Evolutionary conservation across 2,329 filamentous ascomycete genomes (phyloP).

Genomic region (Helotiales sp.): DNA sequence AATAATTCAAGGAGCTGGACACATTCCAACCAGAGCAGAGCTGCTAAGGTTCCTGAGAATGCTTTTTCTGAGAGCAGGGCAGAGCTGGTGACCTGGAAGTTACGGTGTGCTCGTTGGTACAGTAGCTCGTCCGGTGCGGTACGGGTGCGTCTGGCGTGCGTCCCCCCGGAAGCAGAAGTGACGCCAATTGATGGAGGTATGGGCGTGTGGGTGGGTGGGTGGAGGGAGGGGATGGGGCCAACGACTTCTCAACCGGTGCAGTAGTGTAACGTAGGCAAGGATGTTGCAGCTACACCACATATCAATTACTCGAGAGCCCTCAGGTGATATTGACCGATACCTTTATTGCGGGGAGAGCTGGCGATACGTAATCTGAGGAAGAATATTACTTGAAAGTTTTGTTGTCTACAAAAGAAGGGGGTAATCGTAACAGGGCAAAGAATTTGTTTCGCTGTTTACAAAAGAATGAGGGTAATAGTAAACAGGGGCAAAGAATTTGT

Average conservation of each 20-base stretch:
- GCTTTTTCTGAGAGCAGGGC: neutral
- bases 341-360: neutral
- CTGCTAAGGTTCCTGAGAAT: neutral
- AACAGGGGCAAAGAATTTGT: neutral
- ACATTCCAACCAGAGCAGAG: constrained; percentile 12
- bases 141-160: neutral
- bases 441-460: constrained; percentile 4
- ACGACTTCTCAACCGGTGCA: neutral
- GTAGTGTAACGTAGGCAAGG: neutral
- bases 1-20: constrained; percentile 7
- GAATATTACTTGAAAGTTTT: constrained; percentile 7
- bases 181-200: constrained; percentile 12
- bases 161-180: constrained; percentile 4
- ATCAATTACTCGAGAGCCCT: neutral
- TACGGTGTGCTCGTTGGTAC: constrained; percentile 18
- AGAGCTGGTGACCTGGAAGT: constrained; percentile 20
- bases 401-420: constrained; percentile 5
- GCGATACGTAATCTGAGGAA: constrained; percentile 10
- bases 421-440: neutral
- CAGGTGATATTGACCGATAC: neutral
- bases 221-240: constrained; percentile 1
- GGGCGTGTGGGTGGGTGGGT: too few species aligned
- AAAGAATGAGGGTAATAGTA: neutral
- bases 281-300: constrained; percentile 10
- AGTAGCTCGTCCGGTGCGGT: neutral